These are phyloP conservation scores for Boeremia lycopersici DNA, from an alignment of 2,329 filamentous ascomycete genomes.

Conservation along the genomic window DNA sequence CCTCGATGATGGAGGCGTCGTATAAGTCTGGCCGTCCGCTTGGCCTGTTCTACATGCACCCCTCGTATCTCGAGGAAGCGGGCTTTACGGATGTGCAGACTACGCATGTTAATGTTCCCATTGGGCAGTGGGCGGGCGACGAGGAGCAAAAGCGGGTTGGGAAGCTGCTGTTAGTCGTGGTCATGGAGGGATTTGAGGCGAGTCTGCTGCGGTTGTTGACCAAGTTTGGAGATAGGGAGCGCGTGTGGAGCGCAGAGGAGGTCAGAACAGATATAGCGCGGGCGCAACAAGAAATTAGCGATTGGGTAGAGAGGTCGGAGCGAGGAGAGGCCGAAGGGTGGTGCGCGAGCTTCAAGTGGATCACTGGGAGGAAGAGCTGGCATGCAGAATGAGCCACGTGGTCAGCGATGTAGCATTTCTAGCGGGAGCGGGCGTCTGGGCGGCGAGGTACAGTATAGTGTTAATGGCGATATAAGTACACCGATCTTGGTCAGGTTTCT, in stretches of 20 bases:
- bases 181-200: slow-evolving; percentile 43
- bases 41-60: slow-evolving; percentile 51
- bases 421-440: background rate
- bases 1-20: slow-evolving; percentile 45
- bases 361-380: slow-evolving; percentile 41
- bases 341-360: slow-evolving; percentile 47
- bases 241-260: slow-evolving; percentile 39
- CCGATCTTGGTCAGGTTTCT: background rate
- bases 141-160: slow-evolving; percentile 41
- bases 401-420: slow-evolving; percentile 5
- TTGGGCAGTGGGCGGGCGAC: slow-evolving; percentile 42
- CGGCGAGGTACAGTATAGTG: background rate
- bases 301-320: slow-evolving; percentile 34
- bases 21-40: slow-evolving; percentile 50
- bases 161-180: slow-evolving; percentile 42
- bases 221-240: slow-evolving; percentile 33
- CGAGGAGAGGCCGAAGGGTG: slow-evolving; percentile 37
- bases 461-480: background rate
- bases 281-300: slow-evolving; percentile 36
- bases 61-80: slow-evolving; percentile 47
- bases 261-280: slow-evolving; percentile 26
- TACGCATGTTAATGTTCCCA: slow-evolving; percentile 47
- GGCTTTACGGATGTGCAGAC: slow-evolving; percentile 53
- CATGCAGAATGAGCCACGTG: slow-evolving; percentile 8
- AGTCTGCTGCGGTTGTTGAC: slow-evolving; percentile 37